Percentiles rank a stretch among this genome's conserved stretches.
Evolutionary conservation across 306 rosid genomes (phyloP).

Genomic region (Mimosa bimucronata): DNA sequence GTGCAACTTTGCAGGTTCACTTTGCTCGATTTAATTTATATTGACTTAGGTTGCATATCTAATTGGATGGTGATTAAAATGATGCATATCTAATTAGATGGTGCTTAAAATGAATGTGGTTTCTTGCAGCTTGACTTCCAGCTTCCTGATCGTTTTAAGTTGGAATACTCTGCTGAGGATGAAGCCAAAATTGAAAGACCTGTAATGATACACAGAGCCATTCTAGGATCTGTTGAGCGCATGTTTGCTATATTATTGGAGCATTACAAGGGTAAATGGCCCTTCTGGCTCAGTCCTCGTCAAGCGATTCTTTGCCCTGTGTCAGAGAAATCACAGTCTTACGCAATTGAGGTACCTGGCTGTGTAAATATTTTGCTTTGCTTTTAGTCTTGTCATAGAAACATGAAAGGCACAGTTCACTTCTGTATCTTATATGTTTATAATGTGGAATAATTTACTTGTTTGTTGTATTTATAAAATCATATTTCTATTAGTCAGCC

Average conservation of each 20-base stretch:
- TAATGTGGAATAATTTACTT: neutral
- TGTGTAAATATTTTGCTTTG: constrained; percentile 24
- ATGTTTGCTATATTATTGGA: constrained; percentile 94
- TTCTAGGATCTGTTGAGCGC: constrained; percentile 91
- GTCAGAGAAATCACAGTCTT: constrained; percentile 83
- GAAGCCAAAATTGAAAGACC: constrained; percentile 90
- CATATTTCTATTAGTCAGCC: neutral
- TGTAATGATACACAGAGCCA: constrained; percentile 95
- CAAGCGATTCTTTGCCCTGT: constrained; percentile 94
- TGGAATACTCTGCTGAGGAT: constrained; percentile 93
- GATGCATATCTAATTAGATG: constrained; percentile 20
- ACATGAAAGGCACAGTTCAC: constrained; percentile 61
- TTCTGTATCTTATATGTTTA: neutral
- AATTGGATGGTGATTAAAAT: constrained; percentile 23
- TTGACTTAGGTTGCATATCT: constrained; percentile 24
- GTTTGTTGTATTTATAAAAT: constrained; percentile 1
- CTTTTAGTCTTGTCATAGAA: constrained; percentile 40
- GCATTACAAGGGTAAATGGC: constrained; percentile 98
- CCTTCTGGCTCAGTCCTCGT: constrained; percentile 98
- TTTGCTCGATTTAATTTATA: neutral
- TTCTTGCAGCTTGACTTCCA: constrained; percentile 94
- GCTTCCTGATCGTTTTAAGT: constrained; percentile 85
- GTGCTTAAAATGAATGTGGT: constrained; percentile 38
- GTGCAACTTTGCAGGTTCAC: constrained; percentile 93
- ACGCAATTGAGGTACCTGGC: constrained; percentile 64